Evolutionary conservation across 768 basidiomycete species (phyloP), one percentile per base, ranked within the genome.

Genomic region (Mycena epipterygia): DNA sequence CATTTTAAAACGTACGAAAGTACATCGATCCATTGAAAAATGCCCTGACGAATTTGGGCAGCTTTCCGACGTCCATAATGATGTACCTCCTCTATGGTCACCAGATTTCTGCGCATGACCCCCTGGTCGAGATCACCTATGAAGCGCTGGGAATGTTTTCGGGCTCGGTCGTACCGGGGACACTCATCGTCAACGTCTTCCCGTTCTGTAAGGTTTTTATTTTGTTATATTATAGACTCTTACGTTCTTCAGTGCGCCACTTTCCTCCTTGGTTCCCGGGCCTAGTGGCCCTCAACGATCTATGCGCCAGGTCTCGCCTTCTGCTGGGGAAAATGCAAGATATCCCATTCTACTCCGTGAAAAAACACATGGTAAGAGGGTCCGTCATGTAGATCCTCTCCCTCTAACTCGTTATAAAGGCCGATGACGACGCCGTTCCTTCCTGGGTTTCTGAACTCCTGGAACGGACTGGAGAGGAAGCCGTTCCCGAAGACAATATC

Each of bases 241-340:
- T 6, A 37, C 7, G 33, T 17, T 32, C 25, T 32, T 12, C 29
- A 85, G 84, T 84, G 71, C 76, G 76, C 46, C 73, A 83, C 25
- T 76, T 85, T 55, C 84, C 84, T 19, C 76, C 78, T 23, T 84
- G 83, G 83, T 74, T 83, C 62, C 83, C 83, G 23, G 73, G 75
- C 17, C 14, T 74, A 16, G 57, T 56, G 13, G 73, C 70, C 17
- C 63, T 74, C 17, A 71, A 74, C 32, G 39, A 68, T 4, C 63
- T 71, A 5, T 74, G 73, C 21, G 73, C 70, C 17, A 37, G 70
- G 44, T 74, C 73, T 21, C 70, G 70, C 19, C 17, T 71, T 14
- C 52, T 74, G 29, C 37, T 74, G 11, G 67, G 59, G 11, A 71
- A 65, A 49, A 69, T 73, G 64, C 68, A 71, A 23, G 72, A 75